A percentile compares a stretch with the other conserved stretches of the same genome.
Evolutionary conservation across 1,139 yeast species (phyloP).

Genomic region (Schizosaccharomyces versatilis): DNA sequence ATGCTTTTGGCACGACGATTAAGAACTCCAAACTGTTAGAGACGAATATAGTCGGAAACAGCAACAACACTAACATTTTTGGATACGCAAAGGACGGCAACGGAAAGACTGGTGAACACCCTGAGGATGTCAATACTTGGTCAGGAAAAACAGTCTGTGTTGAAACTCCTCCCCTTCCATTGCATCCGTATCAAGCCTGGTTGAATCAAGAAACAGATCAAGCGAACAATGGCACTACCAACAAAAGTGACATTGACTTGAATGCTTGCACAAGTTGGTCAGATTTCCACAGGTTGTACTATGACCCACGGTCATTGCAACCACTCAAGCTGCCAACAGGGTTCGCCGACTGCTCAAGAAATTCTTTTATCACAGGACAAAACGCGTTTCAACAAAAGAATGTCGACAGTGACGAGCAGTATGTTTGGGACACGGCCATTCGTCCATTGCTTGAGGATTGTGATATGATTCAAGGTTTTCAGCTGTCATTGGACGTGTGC

Average conservation of each 20-base stretch:
- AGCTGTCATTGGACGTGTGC: neutral
- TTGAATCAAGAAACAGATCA: neutral
- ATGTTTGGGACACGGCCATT: constrained; percentile 37
- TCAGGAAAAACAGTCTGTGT: neutral
- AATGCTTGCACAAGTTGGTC: constrained; percentile 50
- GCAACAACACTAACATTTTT: neutral
- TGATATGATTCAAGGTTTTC: constrained; percentile 47
- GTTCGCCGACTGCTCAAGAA: constrained; percentile 2
- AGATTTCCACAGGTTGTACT: constrained; percentile 50
- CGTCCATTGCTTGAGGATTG: constrained; percentile 52
- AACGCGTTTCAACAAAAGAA: constrained; percentile 17
- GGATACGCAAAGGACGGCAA: neutral
- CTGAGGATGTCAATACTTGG: neutral
- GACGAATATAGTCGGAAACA: neutral
- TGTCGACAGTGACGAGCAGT: constrained; percentile 17
- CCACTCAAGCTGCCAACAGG: constrained; percentile 10
- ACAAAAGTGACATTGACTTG: neutral
- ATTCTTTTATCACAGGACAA: constrained; percentile 4
- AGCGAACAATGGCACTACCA: neutral
- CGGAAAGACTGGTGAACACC: neutral
- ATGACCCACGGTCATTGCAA: constrained; percentile 38
- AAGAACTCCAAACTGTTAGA: neutral
- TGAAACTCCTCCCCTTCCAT: neutral
- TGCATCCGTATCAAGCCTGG: neutral
- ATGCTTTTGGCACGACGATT: neutral